A percentile compares a stretch with the other conserved stretches of the same genome.
These are phyloP conservation scores for Fraxinus latifolia DNA, from an alignment of 305 asterid species.

Conservation along the genomic window DNA sequence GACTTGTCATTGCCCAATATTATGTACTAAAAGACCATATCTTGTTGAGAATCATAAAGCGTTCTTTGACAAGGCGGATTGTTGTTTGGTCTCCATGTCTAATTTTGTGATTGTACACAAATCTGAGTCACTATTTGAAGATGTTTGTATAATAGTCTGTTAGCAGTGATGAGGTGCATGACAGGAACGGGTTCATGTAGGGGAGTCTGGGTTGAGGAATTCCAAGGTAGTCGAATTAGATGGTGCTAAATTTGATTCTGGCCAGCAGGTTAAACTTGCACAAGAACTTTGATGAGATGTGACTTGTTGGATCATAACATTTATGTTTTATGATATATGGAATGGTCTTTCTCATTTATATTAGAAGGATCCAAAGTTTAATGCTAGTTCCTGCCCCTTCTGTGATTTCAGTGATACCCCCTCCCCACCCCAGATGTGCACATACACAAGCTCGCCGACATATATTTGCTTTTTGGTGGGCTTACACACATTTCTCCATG, in stretches of 20 bases:
- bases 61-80: neutral
- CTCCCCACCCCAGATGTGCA: neutral
- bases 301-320: constrained; percentile 3
- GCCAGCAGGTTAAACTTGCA: neutral
- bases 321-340: neutral
- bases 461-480: neutral
- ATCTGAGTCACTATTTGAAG: constrained; percentile 14
- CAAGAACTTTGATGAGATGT: neutral
- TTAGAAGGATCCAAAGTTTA: neutral
- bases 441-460: neutral
- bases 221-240: neutral
- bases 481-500: constrained; percentile 23
- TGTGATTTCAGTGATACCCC: neutral
- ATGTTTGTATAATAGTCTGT: neutral
- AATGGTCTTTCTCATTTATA: neutral
- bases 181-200: neutral
- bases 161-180: constrained; percentile 1
- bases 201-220: neutral
- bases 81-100: neutral
- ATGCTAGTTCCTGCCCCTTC: neutral
- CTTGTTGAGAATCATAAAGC: neutral
- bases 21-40: neutral
- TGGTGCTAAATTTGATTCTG: neutral
- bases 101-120: neutral
- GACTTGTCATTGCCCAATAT: neutral